Evolutionary conservation across 331 rosid species (phyloP).

Genomic region (Dryas integrifolia): DNA sequence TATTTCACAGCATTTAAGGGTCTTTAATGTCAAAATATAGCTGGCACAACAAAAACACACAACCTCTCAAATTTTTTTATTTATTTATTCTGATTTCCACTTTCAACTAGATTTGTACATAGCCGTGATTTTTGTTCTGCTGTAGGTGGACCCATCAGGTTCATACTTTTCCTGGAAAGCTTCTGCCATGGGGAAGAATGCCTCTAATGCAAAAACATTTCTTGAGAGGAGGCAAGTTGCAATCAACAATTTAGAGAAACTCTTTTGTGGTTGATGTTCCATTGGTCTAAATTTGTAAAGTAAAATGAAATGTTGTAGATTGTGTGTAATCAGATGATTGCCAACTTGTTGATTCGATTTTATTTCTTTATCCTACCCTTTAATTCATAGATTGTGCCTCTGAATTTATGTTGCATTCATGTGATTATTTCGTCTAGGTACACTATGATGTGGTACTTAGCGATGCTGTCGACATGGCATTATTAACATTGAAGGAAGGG

Average conservation of each 20-base stretch:
- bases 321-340: background rate
- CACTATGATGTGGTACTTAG: constrained; percentile 89
- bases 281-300: background rate
- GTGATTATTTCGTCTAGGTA: constrained; percentile 48
- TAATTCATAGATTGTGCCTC: background rate
- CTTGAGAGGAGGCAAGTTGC: constrained; percentile 74
- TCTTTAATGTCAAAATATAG: background rate
- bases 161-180: constrained; percentile 96
- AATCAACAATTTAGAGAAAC: background rate
- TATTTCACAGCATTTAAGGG: background rate
- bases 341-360: background rate
- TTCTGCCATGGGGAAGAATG: constrained; percentile 98
- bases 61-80: background rate
- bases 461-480: constrained; percentile 87
- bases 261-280: background rate
- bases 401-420: background rate
- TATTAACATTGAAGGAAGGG: constrained; percentile 93
- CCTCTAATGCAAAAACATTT: constrained; percentile 84
- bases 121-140: constrained; percentile 4
- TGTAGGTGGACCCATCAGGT: constrained; percentile 93
- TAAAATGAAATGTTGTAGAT: background rate
- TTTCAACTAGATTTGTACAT: background rate
- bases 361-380: background rate
- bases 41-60: background rate
- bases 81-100: background rate